Evolutionary conservation across 2,329 filamentous ascomycete species (phyloP), one percentile per base, ranked within the genome.

Genomic region (Fusarium anthophilum): DNA sequence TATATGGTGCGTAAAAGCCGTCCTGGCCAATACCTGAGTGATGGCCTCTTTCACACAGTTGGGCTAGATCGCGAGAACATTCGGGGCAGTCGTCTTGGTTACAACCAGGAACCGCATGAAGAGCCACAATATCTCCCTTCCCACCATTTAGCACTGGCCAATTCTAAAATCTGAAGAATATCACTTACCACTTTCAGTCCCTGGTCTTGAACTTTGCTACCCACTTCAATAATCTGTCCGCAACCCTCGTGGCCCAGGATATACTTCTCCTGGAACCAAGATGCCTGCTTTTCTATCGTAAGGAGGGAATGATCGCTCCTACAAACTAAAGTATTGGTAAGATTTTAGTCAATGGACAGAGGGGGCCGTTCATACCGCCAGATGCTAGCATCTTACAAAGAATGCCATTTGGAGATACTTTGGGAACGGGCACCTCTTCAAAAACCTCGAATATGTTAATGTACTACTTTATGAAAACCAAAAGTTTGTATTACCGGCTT

Each of bases 11-110:
- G 50, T 83, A 84, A 43, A 84, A 84, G 0, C 84, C 84, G 37
- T 86, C 81, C 55, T 84, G 82, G 0, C 84, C 84, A 26, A 86
- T 84, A 0, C 84, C 84, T 3, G 84, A 84, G 66, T 85, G 83
- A 50, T 82, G 81, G 1, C 82, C 78, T 37, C 50, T 58, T 53
- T 82, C 79, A 55, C 83, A 84, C 1, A 84, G 73, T 66, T 84
- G 83, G 8, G 79, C 65, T 2, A 86, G 68, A 43, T 83, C 82
- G 2, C 81, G 79, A 6, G 80, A 82, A 54, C 84, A 86, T 63
- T 86, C 83, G 0, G 79, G 76, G 11, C 74, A 76, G 12, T 74
- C 66, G 1, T 62, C 43, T 22, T 43, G 15, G 2, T 56, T 50
- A 2, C 74, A 77, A 3, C 74, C 74, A 2, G 74, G 74, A 3